Evolutionary conservation across 805 yeast species (phyloP).

Genomic region (Kluyveromyces nonfermentans): DNA sequence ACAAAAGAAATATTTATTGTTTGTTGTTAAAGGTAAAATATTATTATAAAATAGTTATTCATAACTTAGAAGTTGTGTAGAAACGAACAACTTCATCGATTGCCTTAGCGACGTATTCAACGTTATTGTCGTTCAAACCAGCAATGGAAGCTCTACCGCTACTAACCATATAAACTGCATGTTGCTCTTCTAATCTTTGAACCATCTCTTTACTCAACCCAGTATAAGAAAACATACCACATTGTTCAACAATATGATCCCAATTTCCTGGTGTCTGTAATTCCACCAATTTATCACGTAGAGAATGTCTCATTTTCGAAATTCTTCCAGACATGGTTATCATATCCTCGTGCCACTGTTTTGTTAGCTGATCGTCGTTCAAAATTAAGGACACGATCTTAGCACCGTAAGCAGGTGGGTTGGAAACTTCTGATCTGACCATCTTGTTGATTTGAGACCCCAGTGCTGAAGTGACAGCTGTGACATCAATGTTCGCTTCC

Average conservation of each 20-base stretch:
- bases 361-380: conserved; percentile 51
- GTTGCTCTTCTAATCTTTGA: conserved; percentile 60
- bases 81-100: conserved; percentile 65
- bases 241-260: conserved; percentile 84
- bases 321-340: conserved; percentile 83
- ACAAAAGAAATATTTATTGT: too few relatives aligned
- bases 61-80: conserved; percentile 20
- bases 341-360: conserved; percentile 80
- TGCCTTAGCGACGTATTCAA: conserved; percentile 68
- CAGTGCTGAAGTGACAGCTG: conserved; percentile 45
- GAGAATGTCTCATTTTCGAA: conserved; percentile 60
- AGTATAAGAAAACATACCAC: conserved; percentile 96
- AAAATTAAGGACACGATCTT: conserved; percentile 75
- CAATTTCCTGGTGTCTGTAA: conserved; percentile 82
- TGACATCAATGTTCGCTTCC: conserved; percentile 22
- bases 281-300: conserved; percentile 49
- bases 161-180: conserved; percentile 70
- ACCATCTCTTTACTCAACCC: conserved; percentile 76
- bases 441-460: conserved; percentile 66
- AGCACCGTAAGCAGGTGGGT: conserved; percentile 94
- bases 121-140: conserved; percentile 75
- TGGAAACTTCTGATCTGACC: conserved; percentile 79
- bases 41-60: neutral
- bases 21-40: neutral
- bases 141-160: conserved; percentile 92